Base-by-base conservation (phyloP, 2,329 filamentous ascomycete genomes). In the Xylaria sp. region DNA sequence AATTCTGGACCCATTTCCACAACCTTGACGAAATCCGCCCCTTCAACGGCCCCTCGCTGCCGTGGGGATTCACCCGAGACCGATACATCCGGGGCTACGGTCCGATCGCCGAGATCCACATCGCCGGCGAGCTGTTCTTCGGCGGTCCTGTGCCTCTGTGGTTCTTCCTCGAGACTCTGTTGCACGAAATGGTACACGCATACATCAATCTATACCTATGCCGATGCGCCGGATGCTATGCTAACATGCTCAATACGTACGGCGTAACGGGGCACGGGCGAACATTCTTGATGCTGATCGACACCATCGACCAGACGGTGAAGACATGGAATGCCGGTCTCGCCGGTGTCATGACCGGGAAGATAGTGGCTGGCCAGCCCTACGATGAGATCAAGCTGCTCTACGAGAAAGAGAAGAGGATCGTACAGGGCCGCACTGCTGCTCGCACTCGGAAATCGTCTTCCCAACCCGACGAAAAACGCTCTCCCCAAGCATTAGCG, bases 161-260 rank as follows among this genome's bases (percentile, higher is more conserved):
- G 7, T 37, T 35, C 33, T 6, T 52, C 9, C 19, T 58, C 3
- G 17, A 43, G 49, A 56, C 46, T 10, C 27, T 61, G 8, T 4
- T 61, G 7, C 61, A 63, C 58, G 57, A 63, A 37, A 63, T 63
- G 53, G 53, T 54, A n/a, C 57, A 63, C 47, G 61, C 35, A 0
- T 63, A 63, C 43, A 4, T 63, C 2, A 1, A 10, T 3, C 1
- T 62, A 4, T 51, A 19, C 19, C 1, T 40, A 6, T 62, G 59
- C 37, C 27, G 3, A 2, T 62, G 59, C 40, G 3, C 7, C 3
- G 1, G 3, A 1, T 62, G 59, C 43, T 1, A 0, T 7, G 0
- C 2, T 4, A 21, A 62, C 43, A 2, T 3, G 4, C 6, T 23
- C 13, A 58, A 54, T 23, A 54, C 48, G 1, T 8, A 1, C 2